Base-by-base conservation (phyloP, 2,329 filamentous ascomycete genomes). In the Huntiella moniliformis region DNA sequence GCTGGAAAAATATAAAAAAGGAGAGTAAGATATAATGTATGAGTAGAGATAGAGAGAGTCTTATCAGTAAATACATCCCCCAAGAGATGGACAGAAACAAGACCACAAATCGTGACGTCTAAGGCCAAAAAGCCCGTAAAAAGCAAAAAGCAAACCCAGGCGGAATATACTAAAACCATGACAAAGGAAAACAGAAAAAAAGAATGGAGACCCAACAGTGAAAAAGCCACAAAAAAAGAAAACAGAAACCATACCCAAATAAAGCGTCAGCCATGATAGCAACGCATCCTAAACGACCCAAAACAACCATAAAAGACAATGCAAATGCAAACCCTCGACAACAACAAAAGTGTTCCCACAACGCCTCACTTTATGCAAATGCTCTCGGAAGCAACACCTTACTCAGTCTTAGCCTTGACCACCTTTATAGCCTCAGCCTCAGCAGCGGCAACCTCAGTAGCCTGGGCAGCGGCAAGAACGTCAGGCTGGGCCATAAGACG, bases 401-500 rank as follows among this genome's bases (percentile, higher is more conserved):
- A 51, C 48, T 53, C 57, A 49, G 52, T 57, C 53, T 46, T 52
- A 48, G 46, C 50, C 51, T 61, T 54, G 3, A 52, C 58, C 48
- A 56, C 45, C 41, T 47, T 45, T 5, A 47, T 7, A 7, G 40
- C 37, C 45, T 50, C 48, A 28, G 44, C 38, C 45, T 50, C 45
- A 7, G 45, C 45, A 10, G 42, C 45, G 11, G 42, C 45, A 34
- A 47, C 41, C 43, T 50, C 52, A 51, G 60, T 51, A 42, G 78
- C 74, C 44, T 62, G 58, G 60, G 77, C 71, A 1, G 72, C 70
- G 42, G 69, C 69, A 2, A 67, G 10, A 65, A 56, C 34, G 61
- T 66, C 63, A 22, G 69, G 66, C 5, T 74, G 73, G 2, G 66
- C 60, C 18, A 66, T 59, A 46, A 68, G 62, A 50, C 78, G 73